Evolutionary conservation across 768 basidiomycete species (phyloP), one percentile per base, ranked within the genome.

Genomic region (Ephemerocybe angulata): DNA sequence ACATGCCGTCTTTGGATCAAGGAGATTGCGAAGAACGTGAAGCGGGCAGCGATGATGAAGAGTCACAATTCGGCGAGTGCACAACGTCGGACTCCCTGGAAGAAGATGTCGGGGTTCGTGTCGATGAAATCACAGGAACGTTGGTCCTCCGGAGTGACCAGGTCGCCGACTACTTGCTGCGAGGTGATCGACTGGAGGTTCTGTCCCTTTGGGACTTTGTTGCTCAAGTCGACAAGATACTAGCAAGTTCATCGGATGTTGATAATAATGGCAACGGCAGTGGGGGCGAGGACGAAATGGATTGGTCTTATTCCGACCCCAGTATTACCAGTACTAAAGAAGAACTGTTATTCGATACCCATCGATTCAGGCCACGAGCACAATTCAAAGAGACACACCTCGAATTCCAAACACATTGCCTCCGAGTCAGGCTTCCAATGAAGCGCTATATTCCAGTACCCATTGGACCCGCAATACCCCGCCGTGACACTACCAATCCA

Each of bases 391-490:
- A 6, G 4, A 10, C 13, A 10, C 71, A 72, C 60, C 43, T 55
- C 0, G 61, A 72, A 15, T 17, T 12, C 11, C 13, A 49, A 1
- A 62, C 62, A 1, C 67, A 72, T 47, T 13, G 37, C 10, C 42
- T 67, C n/a, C 49, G 47, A 28, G 31, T 63, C 8, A 41, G 55
- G 1, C 4, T 24, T 6, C 25, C 37, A 24, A 19, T 43, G 11
- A 22, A 51, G 1, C 11, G 46, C 1, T 30, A 62, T n/a, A 62
- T 76, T 33, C 68, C 70, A n/a, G 70, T 75, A 1, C 67, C 67
- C 0, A 62, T 76, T n/a, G 77, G 77, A 0, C 58, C 58, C 1
- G 54, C 71, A 0, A 49, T 79, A 1, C 75, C 75, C 3, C 57
- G 70, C 0, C 48, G 65, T 10, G 70, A 76, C 52, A 12, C 27